These are phyloP conservation scores for Alternaria sp. DNA, from an alignment of 2,329 filamentous ascomycete genomes.

Conservation along the genomic window DNA sequence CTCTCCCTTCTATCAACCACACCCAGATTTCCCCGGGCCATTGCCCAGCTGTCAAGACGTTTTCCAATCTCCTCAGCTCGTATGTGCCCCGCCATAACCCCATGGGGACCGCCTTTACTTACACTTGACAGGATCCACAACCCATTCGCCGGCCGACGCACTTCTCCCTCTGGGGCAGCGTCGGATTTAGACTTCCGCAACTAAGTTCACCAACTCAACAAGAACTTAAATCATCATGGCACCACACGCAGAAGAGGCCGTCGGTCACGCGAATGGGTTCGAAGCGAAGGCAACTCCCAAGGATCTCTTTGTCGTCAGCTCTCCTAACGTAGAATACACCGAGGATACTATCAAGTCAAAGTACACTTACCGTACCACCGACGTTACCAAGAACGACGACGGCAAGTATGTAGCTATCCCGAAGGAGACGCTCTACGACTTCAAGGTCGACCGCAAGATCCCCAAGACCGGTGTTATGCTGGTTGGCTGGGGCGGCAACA, in stretches of 20 bases:
- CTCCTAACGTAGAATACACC: slow-evolving; percentile 91
- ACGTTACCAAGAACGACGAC: slow-evolving; percentile 71
- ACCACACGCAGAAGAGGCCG: slow-evolving; percentile 80
- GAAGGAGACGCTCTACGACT: slow-evolving; percentile 90
- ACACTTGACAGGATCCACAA: slow-evolving; percentile 74
- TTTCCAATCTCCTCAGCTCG: slow-evolving; percentile 98
- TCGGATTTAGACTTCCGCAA: slow-evolving; percentile 60
- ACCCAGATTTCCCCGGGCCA: slow-evolving; percentile 45
- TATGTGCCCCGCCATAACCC: slow-evolving; percentile 59
- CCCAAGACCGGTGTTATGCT: slow-evolving; percentile 97
- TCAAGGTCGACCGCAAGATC: slow-evolving; percentile 94
- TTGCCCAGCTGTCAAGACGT: slow-evolving; percentile 82
- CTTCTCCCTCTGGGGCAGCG: slow-evolving; percentile 84
- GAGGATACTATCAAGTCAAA: slow-evolving; percentile 87
- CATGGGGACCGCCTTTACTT: slow-evolving; percentile 20
- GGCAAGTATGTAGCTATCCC: slow-evolving; percentile 85
- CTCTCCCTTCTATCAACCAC: slow-evolving; percentile 14
- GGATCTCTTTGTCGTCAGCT: slow-evolving; percentile 83
- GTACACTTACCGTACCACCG: slow-evolving; percentile 96
- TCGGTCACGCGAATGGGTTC: slow-evolving; percentile 63
- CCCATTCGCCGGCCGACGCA: slow-evolving; percentile 96
- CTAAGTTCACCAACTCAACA: slow-evolving; percentile 41
- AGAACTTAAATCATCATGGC: slow-evolving; percentile 69
- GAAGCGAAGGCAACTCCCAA: slow-evolving; percentile 53
- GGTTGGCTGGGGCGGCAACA: slow-evolving; percentile 97